phyloP scores from a whole-genome alignment of 495 filamentous ascomycete species.

The Stereocaulon alpinum region DNA sequence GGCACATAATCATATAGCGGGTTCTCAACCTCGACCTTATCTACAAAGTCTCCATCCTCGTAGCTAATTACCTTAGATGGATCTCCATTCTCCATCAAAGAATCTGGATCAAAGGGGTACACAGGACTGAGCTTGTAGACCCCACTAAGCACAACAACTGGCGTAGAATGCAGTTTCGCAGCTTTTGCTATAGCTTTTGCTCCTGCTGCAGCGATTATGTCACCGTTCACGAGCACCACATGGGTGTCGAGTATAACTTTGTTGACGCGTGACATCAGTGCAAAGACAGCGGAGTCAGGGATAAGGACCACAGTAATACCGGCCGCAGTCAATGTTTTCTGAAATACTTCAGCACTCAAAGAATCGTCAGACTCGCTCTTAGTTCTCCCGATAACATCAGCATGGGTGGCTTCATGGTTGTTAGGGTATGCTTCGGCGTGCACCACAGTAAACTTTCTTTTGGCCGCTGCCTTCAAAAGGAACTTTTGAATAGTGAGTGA shows the following conservation, averaged over 20 bases:
- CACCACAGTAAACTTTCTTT: constrained; percentile 80
- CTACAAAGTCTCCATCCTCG: constrained; percentile 62
- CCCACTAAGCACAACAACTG: constrained; percentile 73
- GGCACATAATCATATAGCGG: constrained; percentile 76
- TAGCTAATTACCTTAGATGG: constrained; percentile 61
- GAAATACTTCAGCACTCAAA: constrained; percentile 46
- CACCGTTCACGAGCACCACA: constrained; percentile 76
- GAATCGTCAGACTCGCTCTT: constrained; percentile 35
- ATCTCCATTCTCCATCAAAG: constrained; percentile 72
- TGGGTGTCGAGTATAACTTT: constrained; percentile 86
- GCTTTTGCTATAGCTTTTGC: constrained; percentile 70
- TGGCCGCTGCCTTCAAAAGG: constrained; percentile 68
- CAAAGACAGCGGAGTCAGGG: constrained; percentile 74
- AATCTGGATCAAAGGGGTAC: constrained; percentile 68
- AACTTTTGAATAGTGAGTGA: constrained; percentile 79
- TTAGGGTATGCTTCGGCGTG: constrained; percentile 64
- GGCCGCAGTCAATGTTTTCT: constrained; percentile 62
- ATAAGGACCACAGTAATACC: constrained; percentile 75
- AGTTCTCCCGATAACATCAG: constrained; percentile 44
- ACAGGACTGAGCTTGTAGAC: constrained; percentile 87
- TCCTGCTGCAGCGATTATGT: constrained; percentile 68
- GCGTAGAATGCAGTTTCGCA: constrained; percentile 65
- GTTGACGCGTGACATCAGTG: constrained; percentile 85
- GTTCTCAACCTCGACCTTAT: constrained; percentile 68
- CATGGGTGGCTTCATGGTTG: constrained; percentile 51